phyloP scores from a whole-genome alignment of 1,284 basidiomycete genomes.

The Phlebopus sp. region DNA sequence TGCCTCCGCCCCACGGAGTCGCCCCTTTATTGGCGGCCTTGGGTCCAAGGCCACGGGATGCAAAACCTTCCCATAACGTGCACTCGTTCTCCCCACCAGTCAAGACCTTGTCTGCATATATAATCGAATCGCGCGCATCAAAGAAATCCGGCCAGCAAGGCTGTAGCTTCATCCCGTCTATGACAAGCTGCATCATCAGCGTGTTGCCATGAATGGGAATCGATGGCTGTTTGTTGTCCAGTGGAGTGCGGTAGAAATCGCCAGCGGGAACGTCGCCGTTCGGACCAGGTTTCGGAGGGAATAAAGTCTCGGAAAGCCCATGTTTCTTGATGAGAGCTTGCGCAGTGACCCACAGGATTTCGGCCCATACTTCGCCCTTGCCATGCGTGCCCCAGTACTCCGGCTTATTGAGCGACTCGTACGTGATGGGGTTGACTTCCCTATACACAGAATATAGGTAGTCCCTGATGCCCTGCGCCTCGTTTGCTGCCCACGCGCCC shows the following conservation, averaged over 20 bases:
- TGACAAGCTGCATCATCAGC: constrained; percentile 79
- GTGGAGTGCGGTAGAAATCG: constrained; percentile 69
- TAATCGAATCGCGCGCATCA: constrained; percentile 89
- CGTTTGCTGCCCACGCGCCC: constrained; percentile 93
- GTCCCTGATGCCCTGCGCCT: constrained; percentile 78
- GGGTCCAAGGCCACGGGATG: constrained; percentile 75
- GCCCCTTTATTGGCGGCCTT: constrained; percentile 70
- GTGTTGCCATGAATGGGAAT: constrained; percentile 94
- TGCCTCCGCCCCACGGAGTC: constrained; percentile 93
- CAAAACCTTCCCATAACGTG: constrained; percentile 83
- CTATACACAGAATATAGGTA: constrained; percentile 82
- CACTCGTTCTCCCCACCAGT: constrained; percentile 94
- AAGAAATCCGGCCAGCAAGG: constrained; percentile 91
- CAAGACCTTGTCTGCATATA: constrained; percentile 85
- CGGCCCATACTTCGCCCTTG: constrained; percentile 94
- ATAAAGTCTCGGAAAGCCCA: constrained; percentile 75
- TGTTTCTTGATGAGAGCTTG: constrained; percentile 78
- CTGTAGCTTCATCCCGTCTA: constrained; percentile 94
- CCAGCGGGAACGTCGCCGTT: constrained; percentile 60
- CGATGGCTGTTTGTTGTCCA: constrained; percentile 44
- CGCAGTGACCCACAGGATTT: constrained; percentile 86
- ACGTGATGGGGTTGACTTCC: constrained; percentile 85
- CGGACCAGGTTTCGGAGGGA: constrained; percentile 68
- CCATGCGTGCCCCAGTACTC: constrained; percentile 92
- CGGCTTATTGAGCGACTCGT: constrained; percentile 93